These are phyloP conservation scores for Trichoderma virens DNA, from an alignment of 495 filamentous ascomycete species.

Conservation along the genomic window DNA sequence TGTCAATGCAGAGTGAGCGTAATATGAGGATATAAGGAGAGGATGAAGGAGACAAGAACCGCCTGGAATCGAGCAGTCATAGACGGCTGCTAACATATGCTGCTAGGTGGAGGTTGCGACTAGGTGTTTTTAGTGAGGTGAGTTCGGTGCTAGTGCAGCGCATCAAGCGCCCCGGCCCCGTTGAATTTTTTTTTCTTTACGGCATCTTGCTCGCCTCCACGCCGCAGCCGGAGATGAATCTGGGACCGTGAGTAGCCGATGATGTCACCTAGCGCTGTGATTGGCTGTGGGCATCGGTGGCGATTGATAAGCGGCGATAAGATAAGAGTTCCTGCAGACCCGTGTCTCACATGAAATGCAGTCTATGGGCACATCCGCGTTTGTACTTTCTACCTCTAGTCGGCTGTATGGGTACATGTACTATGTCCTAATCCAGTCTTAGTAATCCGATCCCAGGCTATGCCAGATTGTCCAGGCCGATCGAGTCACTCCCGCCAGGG, in stretches of 20 bases:
- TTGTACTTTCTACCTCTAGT: too few species aligned
- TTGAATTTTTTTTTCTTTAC: background rate
- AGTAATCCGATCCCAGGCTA: too few species aligned
- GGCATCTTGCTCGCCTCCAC: background rate
- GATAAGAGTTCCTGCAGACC: background rate
- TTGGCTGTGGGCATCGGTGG: background rate
- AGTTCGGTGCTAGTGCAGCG: too few species aligned
- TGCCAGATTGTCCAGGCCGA: background rate
- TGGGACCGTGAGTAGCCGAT: background rate
- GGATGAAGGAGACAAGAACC: background rate
- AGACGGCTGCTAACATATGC: background rate
- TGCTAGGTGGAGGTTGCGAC: background rate
- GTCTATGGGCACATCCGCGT: too few species aligned
- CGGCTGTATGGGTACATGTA: too few species aligned
- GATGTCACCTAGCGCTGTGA: slow-evolving; percentile 4
- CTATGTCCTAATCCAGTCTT: background rate
- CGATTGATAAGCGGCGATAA: slow-evolving; percentile 6
- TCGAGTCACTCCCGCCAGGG: background rate
- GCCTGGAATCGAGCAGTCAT: background rate
- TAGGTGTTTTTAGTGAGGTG: too few species aligned
- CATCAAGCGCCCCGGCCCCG: too few species aligned
- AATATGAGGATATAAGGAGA: background rate
- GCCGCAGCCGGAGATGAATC: slow-evolving; percentile 8
- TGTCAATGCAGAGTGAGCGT: too few species aligned
- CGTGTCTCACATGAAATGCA: background rate